Evolutionary conservation across 139 green algal species (phyloP).

Genomic region (Mesostigma viride): DNA sequence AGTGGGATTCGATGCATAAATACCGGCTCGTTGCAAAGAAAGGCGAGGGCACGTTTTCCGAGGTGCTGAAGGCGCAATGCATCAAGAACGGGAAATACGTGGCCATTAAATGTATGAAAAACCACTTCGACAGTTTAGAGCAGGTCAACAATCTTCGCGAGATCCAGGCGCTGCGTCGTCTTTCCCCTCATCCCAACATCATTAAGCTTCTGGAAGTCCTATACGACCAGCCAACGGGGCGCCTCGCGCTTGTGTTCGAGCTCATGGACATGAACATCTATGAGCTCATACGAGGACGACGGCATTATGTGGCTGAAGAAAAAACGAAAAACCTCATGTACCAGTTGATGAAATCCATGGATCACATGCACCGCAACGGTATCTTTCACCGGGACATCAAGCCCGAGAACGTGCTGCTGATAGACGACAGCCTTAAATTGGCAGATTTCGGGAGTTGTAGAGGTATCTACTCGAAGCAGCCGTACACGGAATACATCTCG

Average conservation of each 20-base stretch:
- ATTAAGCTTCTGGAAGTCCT: slow-evolving; percentile 76
- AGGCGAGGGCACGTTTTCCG: slow-evolving; percentile 72
- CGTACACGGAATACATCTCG: slow-evolving; percentile 80
- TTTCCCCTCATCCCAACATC: slow-evolving; percentile 67
- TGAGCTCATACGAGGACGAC: slow-evolving; percentile 64
- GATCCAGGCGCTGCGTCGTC: slow-evolving; percentile 65
- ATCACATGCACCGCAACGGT: slow-evolving; percentile 77
- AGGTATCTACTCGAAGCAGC: slow-evolving; percentile 68
- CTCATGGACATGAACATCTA: slow-evolving; percentile 70
- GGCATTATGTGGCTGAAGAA: slow-evolving; percentile 72
- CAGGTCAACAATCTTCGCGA: slow-evolving; percentile 71
- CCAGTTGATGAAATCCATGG: slow-evolving; percentile 74
- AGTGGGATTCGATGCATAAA: no score
- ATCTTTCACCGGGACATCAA: slow-evolving; percentile 84
- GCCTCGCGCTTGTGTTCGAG: slow-evolving; percentile 80
- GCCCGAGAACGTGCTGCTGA: slow-evolving; percentile 79
- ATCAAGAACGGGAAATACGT: slow-evolving; percentile 80
- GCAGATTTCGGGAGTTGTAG: slow-evolving; percentile 72
- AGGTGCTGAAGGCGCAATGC: slow-evolving; percentile 78
- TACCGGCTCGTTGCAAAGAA: slow-evolving; percentile 80
- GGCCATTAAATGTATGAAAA: slow-evolving; percentile 86
- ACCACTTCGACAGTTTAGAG: slow-evolving; percentile 72
- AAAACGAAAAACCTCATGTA: slow-evolving; percentile 66
- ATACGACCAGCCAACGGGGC: slow-evolving; percentile 74
- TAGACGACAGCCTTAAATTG: slow-evolving; percentile 72